phyloP scores from a whole-genome alignment of 2,329 filamentous ascomycete genomes.

The Mycogone perniciosa region DNA sequence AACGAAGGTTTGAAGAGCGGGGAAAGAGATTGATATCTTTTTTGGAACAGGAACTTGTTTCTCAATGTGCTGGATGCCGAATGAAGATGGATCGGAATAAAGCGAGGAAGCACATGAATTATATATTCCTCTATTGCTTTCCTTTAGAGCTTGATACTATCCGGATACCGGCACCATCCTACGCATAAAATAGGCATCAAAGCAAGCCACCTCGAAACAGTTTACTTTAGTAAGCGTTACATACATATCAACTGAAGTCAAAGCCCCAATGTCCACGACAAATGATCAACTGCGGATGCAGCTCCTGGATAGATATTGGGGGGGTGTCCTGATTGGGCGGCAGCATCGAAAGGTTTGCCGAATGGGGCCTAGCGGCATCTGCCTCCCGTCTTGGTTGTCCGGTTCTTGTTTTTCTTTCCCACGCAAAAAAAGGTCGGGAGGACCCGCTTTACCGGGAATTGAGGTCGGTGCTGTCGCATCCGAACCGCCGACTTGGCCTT shows the following conservation, averaged over 20 bases:
- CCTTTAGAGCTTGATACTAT: background rate
- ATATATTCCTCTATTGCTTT: background rate
- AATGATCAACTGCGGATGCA: too few relatives aligned
- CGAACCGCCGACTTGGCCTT: background rate
- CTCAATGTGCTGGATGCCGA: background rate
- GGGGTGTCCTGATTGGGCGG: background rate
- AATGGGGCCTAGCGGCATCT: slow-evolving; percentile 5
- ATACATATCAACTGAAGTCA: background rate
- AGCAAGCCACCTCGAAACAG: background rate
- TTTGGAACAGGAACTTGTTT: background rate
- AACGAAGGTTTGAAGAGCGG: too few relatives aligned
- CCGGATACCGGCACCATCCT: background rate
- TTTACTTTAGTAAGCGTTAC: background rate
- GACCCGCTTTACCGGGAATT: background rate
- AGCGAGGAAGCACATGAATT: background rate
- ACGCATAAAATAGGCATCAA: slow-evolving; percentile 1
- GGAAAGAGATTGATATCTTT: too few relatives aligned
- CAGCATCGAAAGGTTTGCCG: slow-evolving; percentile 2
- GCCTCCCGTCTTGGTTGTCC: background rate
- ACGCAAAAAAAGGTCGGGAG: background rate
- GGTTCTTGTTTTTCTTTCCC: background rate
- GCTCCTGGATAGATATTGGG: background rate
- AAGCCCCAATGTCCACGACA: too few relatives aligned
- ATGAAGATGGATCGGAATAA: background rate
- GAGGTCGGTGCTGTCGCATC: background rate